These are phyloP conservation scores for Pestalotiopsis sp. DNA, from an alignment of 2,329 filamentous ascomycete genomes.

Conservation along the genomic window DNA sequence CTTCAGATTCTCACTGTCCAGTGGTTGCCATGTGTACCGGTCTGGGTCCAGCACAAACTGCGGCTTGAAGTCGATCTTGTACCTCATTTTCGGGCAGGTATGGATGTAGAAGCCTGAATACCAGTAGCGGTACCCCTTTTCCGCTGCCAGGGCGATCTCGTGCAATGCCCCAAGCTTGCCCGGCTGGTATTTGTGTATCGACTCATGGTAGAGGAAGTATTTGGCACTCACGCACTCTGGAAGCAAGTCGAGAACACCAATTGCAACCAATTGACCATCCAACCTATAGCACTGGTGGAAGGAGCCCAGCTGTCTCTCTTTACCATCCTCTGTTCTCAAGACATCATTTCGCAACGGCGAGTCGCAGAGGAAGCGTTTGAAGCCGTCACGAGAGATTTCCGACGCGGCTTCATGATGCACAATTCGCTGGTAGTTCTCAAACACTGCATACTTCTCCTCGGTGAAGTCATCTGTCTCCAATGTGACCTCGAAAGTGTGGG, in stretches of 20 bases:
- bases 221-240: conserved; percentile 79
- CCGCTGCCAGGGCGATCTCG: conserved; percentile 71
- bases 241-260: conserved; percentile 77
- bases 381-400: conserved; percentile 63
- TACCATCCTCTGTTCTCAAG: conserved; percentile 48
- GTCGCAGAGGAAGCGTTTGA: conserved; percentile 73
- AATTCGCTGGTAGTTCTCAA: conserved; percentile 72
- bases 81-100: conserved; percentile 79
- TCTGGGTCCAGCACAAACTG: conserved; percentile 75
- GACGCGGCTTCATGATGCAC: conserved; percentile 70
- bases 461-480: conserved; percentile 73
- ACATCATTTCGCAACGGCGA: conserved; percentile 63
- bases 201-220: conserved; percentile 81
- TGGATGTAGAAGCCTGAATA: conserved; percentile 85
- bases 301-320: conserved; percentile 64
- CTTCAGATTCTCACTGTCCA: conserved; percentile 55
- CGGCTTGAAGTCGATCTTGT: conserved; percentile 79
- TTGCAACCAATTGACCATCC: conserved; percentile 74
- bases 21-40: conserved; percentile 61
- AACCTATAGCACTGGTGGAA: conserved; percentile 83
- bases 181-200: conserved; percentile 69
- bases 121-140: conserved; percentile 74
- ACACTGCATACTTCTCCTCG: conserved; percentile 75
- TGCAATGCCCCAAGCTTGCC: conserved; percentile 77
- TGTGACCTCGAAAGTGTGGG: conserved; percentile 69